Evolutionary conservation across 495 filamentous ascomycete genomes (phyloP).

Genomic region (Talaromyces nanjingensis): DNA sequence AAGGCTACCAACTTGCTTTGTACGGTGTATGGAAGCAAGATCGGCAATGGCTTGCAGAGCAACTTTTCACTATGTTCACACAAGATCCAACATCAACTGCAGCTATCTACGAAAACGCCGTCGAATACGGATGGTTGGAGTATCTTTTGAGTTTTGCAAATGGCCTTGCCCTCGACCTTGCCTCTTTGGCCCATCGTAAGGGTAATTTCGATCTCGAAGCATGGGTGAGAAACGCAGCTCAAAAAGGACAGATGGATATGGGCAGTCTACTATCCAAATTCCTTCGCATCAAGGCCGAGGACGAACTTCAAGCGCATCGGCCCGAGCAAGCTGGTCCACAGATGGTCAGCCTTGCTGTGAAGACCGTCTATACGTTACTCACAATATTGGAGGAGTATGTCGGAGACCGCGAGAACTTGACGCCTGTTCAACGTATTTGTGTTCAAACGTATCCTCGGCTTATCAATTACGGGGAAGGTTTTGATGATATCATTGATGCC

Average conservation of each 20-base stretch:
- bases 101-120: conserved; percentile 74
- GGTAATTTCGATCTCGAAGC: conserved; percentile 70
- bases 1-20: conserved; percentile 75
- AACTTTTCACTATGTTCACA: conserved; percentile 72
- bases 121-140: conserved; percentile 74
- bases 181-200: conserved; percentile 79
- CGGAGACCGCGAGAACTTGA: conserved; percentile 48
- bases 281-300: conserved; percentile 71
- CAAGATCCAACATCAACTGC: conserved; percentile 67
- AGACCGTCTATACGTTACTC: conserved; percentile 76
- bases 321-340: conserved; percentile 51
- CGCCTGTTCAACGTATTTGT: conserved; percentile 70
- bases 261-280: conserved; percentile 62
- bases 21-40: conserved; percentile 86
- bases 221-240: conserved; percentile 66
- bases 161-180: conserved; percentile 81
- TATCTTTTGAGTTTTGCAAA: conserved; percentile 67
- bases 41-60: conserved; percentile 68
- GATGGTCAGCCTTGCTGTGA: conserved; percentile 70
- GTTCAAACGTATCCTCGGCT: conserved; percentile 91
- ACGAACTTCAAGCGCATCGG: conserved; percentile 65
- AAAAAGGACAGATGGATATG: conserved; percentile 53
- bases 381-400: conserved; percentile 66
- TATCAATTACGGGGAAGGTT: conserved; percentile 91
- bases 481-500: conserved; percentile 79